Evolutionary conservation across 345 rosid species (phyloP).

Genomic region (Combretum micranthum): DNA sequence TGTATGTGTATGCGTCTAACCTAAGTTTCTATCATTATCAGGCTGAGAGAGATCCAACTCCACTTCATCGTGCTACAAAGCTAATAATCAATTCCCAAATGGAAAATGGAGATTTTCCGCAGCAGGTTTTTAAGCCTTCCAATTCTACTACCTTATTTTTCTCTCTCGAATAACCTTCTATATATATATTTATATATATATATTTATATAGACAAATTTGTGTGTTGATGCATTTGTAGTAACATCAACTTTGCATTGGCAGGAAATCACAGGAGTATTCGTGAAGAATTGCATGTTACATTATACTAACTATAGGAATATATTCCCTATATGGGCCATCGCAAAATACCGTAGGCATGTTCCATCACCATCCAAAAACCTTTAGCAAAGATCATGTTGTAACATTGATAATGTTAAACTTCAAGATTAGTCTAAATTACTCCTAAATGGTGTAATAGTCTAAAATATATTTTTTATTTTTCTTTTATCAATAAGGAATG

Average conservation of each 20-base stretch:
- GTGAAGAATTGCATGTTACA: constrained; percentile 40
- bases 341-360: constrained; percentile 28
- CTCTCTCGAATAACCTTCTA: neutral
- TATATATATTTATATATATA: no score
- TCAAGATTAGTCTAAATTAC: no score
- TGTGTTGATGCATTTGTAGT: no score
- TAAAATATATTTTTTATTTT: no score
- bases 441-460: no score
- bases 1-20: no score
- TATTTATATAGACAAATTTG: no score
- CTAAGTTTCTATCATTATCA: neutral
- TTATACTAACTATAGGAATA: constrained; percentile 30
- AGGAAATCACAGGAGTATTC: constrained; percentile 40
- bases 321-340: constrained; percentile 41
- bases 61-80: constrained; percentile 60
- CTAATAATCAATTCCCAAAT: constrained; percentile 61
- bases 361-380: constrained; percentile 11
- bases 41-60: constrained; percentile 54
- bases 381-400: neutral
- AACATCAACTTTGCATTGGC: no score
- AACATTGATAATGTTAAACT: no score
- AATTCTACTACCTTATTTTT: no score
- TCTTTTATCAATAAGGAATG: no score
- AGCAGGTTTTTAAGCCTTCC: constrained; percentile 25
- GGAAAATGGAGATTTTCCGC: constrained; percentile 62